A percentile compares a stretch with the other conserved stretches of the same genome.
These are phyloP conservation scores for Gnaphalium uliginosum DNA, from an alignment of 129 eudicot genomes.

Conservation along the genomic window DNA sequence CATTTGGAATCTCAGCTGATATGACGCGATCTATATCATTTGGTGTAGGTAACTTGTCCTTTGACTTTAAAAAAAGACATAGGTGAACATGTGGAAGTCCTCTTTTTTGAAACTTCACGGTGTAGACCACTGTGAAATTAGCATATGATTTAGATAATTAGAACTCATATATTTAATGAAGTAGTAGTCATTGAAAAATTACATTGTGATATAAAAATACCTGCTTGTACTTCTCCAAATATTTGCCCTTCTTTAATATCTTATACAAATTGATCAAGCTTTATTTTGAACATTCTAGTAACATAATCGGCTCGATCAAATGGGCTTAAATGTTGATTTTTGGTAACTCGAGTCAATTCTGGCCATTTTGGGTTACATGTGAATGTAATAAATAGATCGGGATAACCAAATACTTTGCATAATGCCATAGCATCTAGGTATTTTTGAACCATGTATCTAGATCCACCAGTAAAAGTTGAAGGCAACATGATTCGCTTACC, in stretches of 20 bases:
- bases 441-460: conserved; percentile 20
- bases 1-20: not conserved
- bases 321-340: not conserved
- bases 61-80: not conserved
- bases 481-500: not conserved
- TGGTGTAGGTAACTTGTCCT: not conserved
- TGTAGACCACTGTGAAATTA: not conserved
- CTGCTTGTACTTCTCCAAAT: conserved; percentile 16
- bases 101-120: not conserved
- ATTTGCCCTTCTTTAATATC: not conserved
- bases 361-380: conserved; percentile 17
- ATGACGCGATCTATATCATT: not conserved
- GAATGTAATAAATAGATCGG: conserved; percentile 24
- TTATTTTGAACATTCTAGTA: conserved; percentile 16
- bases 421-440: conserved; percentile 19
- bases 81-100: not conserved
- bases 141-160: not conserved
- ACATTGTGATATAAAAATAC: no score
- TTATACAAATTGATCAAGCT: not conserved
- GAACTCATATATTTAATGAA: not conserved
- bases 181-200: no score
- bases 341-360: not conserved
- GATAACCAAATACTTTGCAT: not conserved
- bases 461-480: not conserved
- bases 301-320: conserved; percentile 15